Evolutionary conservation across 805 yeast species (phyloP).

Genomic region (Myxozyma monticola): DNA sequence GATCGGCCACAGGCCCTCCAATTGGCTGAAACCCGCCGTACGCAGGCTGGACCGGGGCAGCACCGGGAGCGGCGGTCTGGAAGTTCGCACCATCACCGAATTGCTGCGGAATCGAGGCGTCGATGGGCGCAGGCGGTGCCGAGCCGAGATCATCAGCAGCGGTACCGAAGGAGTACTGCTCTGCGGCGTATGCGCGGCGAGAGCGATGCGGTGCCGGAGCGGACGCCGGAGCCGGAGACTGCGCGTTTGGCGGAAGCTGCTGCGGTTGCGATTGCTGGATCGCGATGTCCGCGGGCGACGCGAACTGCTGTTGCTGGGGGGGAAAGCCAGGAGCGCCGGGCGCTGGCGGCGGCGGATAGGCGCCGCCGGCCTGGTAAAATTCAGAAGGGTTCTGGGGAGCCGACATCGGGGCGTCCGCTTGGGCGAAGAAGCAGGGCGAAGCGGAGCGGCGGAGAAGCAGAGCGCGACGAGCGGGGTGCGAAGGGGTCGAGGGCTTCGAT

Average conservation of each 20-base stretch:
- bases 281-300: background rate
- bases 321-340: constrained; percentile 3
- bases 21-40: constrained; percentile 26
- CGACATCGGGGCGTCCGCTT: no score
- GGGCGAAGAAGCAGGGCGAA: no score
- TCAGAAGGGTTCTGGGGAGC: constrained; percentile 9
- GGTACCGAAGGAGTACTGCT: constrained; percentile 44
- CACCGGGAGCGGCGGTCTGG: constrained; percentile 3
- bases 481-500: no score
- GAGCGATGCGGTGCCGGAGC: constrained; percentile 10
- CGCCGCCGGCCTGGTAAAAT: constrained; percentile 14
- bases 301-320: background rate
- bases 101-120: background rate
- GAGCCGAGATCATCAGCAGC: constrained; percentile 26
- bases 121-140: background rate
- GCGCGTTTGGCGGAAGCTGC: background rate
- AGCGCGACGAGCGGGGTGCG: no score
- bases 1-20: constrained; percentile 11
- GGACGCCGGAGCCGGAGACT: constrained; percentile 2
- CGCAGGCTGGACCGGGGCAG: constrained; percentile 9
- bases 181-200: constrained; percentile 52
- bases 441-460: no score
- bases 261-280: background rate
- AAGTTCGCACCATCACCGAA: constrained; percentile 15
- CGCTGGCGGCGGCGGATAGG: constrained; percentile 13